A percentile compares a stretch with the other conserved stretches of the same genome.
Evolutionary conservation across 345 rosid species (phyloP).

Genomic region (Toxicodendron radicans): DNA sequence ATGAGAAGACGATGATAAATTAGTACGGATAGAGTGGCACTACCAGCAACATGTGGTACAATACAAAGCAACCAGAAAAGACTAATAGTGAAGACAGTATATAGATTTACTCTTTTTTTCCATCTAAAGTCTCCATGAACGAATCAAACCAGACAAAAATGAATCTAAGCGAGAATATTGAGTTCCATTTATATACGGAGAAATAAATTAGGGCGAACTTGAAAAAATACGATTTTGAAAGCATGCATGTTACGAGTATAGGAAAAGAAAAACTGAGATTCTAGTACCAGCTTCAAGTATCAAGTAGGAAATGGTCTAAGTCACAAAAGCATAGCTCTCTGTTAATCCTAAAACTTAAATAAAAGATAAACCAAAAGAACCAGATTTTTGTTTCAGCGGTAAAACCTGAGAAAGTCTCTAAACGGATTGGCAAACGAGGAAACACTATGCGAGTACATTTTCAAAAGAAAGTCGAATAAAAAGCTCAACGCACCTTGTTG

Average conservation of each 20-base stretch:
- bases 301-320: slow-evolving; percentile 6
- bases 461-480: neutral
- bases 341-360: neutral
- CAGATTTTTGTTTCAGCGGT: neutral
- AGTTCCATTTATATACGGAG: slow-evolving; percentile 20
- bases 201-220: slow-evolving; percentile 28
- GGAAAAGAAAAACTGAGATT: neutral
- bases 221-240: neutral
- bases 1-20: neutral
- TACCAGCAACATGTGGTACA: neutral
- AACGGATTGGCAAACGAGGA: neutral
- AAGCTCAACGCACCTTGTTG: slow-evolving; percentile 10
- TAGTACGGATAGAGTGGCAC: neutral
- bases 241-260: neutral
- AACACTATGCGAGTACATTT: neutral
- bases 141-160: neutral
- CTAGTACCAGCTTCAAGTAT: too few species aligned
- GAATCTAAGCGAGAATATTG: neutral
- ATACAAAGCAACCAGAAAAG: neutral
- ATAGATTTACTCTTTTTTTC: slow-evolving; percentile 21
- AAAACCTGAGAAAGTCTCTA: neutral
- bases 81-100: neutral
- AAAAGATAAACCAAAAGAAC: neutral
- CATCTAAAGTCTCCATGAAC: slow-evolving; percentile 35
- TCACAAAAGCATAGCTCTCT: neutral